Evolutionary conservation across 2,329 filamentous ascomycete species (phyloP).

Genomic region (Phialophora macrospora): DNA sequence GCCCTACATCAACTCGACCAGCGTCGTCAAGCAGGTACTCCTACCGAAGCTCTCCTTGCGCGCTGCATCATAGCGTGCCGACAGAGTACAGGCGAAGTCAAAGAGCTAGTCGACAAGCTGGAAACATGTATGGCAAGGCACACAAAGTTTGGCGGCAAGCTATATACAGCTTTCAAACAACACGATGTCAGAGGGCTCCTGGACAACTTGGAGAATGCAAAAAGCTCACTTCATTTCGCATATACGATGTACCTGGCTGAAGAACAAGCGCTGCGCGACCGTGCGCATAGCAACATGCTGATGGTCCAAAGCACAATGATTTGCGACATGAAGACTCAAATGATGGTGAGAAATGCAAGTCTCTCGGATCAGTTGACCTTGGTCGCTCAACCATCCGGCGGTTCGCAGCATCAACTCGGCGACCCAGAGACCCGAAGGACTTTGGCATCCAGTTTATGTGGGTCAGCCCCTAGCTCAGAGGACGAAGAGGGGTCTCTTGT

Average conservation of each 20-base stretch:
- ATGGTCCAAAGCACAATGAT: conserved; percentile 1
- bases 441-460: neutral
- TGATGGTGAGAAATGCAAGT: neutral
- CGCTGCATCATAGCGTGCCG: conserved; percentile 8
- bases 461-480: neutral
- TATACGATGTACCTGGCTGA: conserved; percentile 12
- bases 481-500: neutral
- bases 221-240: conserved; percentile 13
- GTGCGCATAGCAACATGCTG: neutral
- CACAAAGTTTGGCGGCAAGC: conserved; percentile 5
- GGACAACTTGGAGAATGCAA: conserved; percentile 11
- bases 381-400: neutral
- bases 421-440: neutral
- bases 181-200: conserved; percentile 8
- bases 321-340: conserved; percentile 1
- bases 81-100: neutral
- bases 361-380: conserved; percentile 2
- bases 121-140: neutral
- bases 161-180: conserved; percentile 15
- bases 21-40: conserved; percentile 4
- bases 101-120: conserved; percentile 3
- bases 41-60: conserved; percentile 6
- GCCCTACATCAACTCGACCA: conserved; percentile 11
- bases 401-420: neutral
- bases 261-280: conserved; percentile 9